Base-by-base conservation (phyloP, 768 basidiomycete genomes). In the Terana coerulea region DNA sequence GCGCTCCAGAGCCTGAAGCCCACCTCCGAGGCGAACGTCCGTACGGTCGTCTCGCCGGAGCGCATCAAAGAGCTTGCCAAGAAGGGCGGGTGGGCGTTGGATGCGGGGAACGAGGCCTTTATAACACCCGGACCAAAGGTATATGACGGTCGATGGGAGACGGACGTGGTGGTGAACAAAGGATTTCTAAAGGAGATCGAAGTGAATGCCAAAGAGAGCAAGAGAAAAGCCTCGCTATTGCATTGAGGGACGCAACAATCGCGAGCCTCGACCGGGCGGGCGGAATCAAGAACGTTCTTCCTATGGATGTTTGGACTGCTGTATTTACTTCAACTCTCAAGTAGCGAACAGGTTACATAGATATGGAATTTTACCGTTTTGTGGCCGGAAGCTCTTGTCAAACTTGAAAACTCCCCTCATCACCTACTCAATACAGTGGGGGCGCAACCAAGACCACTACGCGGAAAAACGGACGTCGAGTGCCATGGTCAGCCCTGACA, bases 81-180 rank as follows among this genome's bases (percentile, higher is more conserved):
- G 12, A 45, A 51, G 19, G 61, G 61, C 2, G 69, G 68, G 12
- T 58, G 60, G 9, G 36, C 22, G 11, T 26, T 70, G 6, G 31
- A 33, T 29, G 35, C 49, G 15, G 66, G 70, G 57, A 47, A 45
- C 26, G 43, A 47, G 17, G 21, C 8, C 2, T 5, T 30, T 10
- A 33, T 70, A 9, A 55, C 47, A 5, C 64, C 69, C 2, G 60
- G 52, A 1, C 52, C 51, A 2, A 56, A 54, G 4, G 55, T 73
- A 52, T 41, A 58, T 12, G 71, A 73, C 34, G 73, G 68, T 22
- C 35, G 47, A 19, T 74, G 73, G 73, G 72, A 74, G 55, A 61
- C 65, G 1, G 39, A 31, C 1, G 59, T 31, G 12, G 68, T 66
- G 3, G 17, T 63, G 31, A 36, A 50, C 3, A 30, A 52, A 10